A percentile compares a stretch with the other conserved stretches of the same genome.
These are phyloP conservation scores for Nectriaceae sp. DNA, from an alignment of 2,329 filamentous ascomycete species.

Conservation along the genomic window DNA sequence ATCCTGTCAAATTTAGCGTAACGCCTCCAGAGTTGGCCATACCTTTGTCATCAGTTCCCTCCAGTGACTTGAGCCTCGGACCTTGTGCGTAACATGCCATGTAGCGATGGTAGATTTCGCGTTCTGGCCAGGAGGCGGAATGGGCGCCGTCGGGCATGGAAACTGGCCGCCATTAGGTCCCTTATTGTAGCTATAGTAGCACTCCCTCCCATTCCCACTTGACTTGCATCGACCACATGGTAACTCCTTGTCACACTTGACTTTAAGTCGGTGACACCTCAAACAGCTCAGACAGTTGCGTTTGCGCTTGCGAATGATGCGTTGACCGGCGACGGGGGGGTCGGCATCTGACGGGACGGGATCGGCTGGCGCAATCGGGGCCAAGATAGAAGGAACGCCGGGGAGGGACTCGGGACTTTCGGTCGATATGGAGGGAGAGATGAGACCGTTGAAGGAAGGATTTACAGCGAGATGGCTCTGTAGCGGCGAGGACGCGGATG, in stretches of 20 bases:
- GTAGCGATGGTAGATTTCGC: constrained; percentile 32
- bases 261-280: constrained; percentile 39
- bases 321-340: constrained; percentile 11
- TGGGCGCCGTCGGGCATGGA: constrained; percentile 30
- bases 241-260: constrained; percentile 41
- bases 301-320: constrained; percentile 37
- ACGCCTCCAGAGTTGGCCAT: neutral
- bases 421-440: constrained; percentile 31
- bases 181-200: constrained; percentile 41
- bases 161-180: constrained; percentile 38
- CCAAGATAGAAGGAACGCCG: constrained; percentile 6
- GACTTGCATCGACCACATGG: constrained; percentile 37
- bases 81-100: constrained; percentile 37
- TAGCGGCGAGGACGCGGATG: constrained; percentile 14
- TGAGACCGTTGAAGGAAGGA: constrained; percentile 25
- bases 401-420: constrained; percentile 29
- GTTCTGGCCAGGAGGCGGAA: constrained; percentile 19
- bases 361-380: constrained; percentile 8
- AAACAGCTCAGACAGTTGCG: constrained; percentile 38
- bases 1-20: neutral
- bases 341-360: constrained; percentile 1
- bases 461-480: constrained; percentile 15
- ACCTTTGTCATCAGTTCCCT: constrained; percentile 40
- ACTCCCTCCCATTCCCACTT: constrained; percentile 37
- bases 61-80: constrained; percentile 39